Conservation (phyloP, 441 rosid species). For the Caryocar brasiliense region DNA sequence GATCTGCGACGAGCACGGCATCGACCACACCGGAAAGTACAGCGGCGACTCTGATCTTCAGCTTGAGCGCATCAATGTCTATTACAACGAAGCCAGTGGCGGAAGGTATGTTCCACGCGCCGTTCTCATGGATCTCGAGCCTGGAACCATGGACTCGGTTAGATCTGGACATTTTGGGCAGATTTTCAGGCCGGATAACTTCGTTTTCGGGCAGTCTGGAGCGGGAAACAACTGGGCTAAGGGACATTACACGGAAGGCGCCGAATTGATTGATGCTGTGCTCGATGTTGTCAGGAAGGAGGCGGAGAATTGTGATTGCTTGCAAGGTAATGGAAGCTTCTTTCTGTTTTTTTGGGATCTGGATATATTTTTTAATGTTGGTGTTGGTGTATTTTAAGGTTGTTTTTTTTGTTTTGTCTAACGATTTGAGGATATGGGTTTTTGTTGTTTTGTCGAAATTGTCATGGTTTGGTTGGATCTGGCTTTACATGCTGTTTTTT, state of each 20-base stretch:
- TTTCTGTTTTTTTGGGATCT: background rate
- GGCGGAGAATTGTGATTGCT: slow-evolving; percentile 42
- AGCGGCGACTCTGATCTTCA: slow-evolving; percentile 35
- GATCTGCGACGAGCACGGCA: slow-evolving; percentile 45
- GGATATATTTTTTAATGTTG: too few species aligned
- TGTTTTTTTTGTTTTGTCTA: background rate
- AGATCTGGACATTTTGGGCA: slow-evolving; percentile 45
- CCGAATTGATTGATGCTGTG: slow-evolving; percentile 40
- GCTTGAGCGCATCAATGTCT: slow-evolving; percentile 39
- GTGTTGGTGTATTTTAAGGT: background rate
- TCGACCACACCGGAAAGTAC: slow-evolving; percentile 32
- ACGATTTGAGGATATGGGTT: too few species aligned
- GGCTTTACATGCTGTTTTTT: too few species aligned
- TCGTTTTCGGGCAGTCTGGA: slow-evolving; percentile 38
- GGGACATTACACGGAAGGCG: slow-evolving; percentile 44
- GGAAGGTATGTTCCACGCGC: slow-evolving; percentile 42
- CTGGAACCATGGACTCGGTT: slow-evolving; percentile 42
- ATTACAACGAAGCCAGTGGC: slow-evolving; percentile 41
- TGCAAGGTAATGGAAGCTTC: slow-evolving; percentile 24
- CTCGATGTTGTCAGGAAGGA: slow-evolving; percentile 45
- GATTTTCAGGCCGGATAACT: slow-evolving; percentile 40
- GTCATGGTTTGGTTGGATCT: too few species aligned
- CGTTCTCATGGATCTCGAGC: slow-evolving; percentile 49
- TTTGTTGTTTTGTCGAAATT: too few species aligned
- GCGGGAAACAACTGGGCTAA: slow-evolving; percentile 47